Evolutionary conservation across 2,329 filamentous ascomycete species (phyloP).

Genomic region (Tolypocladium ophioglossoides): DNA sequence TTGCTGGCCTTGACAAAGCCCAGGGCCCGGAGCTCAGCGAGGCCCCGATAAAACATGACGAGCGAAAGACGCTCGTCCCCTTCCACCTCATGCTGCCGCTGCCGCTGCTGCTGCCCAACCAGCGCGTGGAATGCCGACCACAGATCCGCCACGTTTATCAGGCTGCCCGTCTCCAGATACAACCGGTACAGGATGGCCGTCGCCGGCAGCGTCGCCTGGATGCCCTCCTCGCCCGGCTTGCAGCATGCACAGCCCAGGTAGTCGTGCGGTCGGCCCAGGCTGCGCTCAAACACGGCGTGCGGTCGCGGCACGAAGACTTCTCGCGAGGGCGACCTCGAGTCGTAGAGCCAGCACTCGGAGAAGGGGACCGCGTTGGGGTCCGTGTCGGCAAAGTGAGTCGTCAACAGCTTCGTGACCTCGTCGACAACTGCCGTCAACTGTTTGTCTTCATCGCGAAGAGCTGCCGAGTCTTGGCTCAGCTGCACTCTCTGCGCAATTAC

Average conservation of each 20-base stretch:
- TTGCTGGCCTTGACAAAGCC: slow-evolving; percentile 83
- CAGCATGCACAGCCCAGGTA: slow-evolving; percentile 70
- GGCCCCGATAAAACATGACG: slow-evolving; percentile 71
- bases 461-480: slow-evolving; percentile 62
- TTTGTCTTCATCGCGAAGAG: slow-evolving; percentile 59
- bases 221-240: slow-evolving; percentile 31
- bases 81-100: slow-evolving; percentile 26
- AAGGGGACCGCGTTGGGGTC: slow-evolving; percentile 39
- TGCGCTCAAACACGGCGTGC: slow-evolving; percentile 59
- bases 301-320: slow-evolving; percentile 69
- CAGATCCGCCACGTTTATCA: slow-evolving; percentile 71
- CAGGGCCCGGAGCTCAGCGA: slow-evolving; percentile 77
- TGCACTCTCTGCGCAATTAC: slow-evolving; percentile 75
- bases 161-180: slow-evolving; percentile 63
- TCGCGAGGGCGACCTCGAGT: slow-evolving; percentile 55
- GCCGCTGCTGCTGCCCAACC: slow-evolving; percentile 30
- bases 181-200: slow-evolving; percentile 69
- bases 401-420: slow-evolving; percentile 20
- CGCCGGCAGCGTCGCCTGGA: slow-evolving; percentile 53
- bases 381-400: slow-evolving; percentile 11
- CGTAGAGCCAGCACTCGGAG: slow-evolving; percentile 67
- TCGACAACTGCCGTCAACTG: slow-evolving; percentile 59
- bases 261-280: slow-evolving; percentile 62
- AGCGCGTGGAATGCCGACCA: slow-evolving; percentile 67
- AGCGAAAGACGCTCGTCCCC: slow-evolving; percentile 47